A percentile compares a stretch with the other conserved stretches of the same genome.
phyloP scores from a whole-genome alignment of 208 protist genomes.

The Trypanosoma congolense region DNA sequence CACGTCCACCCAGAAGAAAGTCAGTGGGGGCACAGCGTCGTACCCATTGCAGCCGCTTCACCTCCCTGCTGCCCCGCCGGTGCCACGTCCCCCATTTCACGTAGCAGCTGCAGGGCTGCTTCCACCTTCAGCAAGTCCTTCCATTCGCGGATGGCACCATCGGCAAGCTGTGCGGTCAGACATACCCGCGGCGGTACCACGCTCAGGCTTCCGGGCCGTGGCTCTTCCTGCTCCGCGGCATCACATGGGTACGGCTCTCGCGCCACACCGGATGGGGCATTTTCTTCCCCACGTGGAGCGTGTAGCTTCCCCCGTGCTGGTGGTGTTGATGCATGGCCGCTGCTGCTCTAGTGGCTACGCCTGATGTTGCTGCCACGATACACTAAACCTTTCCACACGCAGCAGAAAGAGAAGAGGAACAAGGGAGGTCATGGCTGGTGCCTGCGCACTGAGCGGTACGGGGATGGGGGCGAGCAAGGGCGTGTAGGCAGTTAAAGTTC shows the following conservation, averaged over 20 bases:
- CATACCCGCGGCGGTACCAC: conserved; percentile 1
- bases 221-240: neutral
- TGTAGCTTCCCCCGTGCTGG: neutral
- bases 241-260: neutral
- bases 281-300: neutral
- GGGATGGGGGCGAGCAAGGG: too few species aligned
- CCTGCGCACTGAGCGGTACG: too few species aligned
- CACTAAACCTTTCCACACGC: neutral
- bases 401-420: too few species aligned
- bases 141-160: conserved; percentile 7
- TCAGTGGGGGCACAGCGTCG: too few species aligned
- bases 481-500: too few species aligned
- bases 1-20: conserved; percentile 21
- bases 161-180: conserved; percentile 1
- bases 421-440: too few species aligned
- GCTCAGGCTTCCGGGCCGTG: neutral
- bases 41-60: neutral
- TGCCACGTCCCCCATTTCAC: neutral
- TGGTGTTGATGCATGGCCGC: neutral
- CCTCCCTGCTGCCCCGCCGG: neutral
- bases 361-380: neutral
- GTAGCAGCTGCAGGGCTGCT: neutral
- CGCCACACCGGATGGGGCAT: too few species aligned
- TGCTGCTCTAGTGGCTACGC: neutral
- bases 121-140: neutral